Conservation (phyloP, 495 filamentous ascomycete genomes). For the Cryomyces antarcticus region DNA sequence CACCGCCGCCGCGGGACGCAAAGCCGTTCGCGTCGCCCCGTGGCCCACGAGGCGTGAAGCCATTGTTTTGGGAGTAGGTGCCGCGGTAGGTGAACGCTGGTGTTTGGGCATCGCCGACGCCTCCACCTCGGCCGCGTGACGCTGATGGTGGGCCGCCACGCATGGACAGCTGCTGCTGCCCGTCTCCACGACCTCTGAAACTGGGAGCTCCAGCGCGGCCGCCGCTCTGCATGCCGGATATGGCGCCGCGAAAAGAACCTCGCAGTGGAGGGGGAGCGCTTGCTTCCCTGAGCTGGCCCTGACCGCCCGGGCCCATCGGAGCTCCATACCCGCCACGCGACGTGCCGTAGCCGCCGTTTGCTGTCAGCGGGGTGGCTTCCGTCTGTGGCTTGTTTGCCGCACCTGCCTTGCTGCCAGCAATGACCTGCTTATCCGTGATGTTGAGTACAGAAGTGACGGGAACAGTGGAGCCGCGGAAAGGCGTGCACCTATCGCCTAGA, state of each 20-base stretch:
- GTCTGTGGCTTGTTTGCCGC: constrained; percentile 26
- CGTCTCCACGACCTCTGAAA: constrained; percentile 14
- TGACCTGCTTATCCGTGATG: constrained; percentile 57
- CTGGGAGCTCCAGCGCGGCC: constrained; percentile 15
- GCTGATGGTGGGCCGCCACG: constrained; percentile 1
- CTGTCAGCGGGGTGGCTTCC: constrained; percentile 35
- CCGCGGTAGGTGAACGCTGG: constrained; percentile 3
- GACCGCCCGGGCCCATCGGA: constrained; percentile 29
- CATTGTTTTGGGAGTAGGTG: not conserved
- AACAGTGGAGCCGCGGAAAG: constrained; percentile 89
- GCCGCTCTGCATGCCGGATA: constrained; percentile 23
- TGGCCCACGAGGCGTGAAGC: constrained; percentile 1
- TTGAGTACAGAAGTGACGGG: constrained; percentile 69
- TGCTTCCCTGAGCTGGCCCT: constrained; percentile 49
- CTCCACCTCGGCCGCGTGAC: not conserved
- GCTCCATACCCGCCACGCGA: constrained; percentile 18
- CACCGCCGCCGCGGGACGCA: constrained; percentile 8
- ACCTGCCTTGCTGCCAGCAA: constrained; percentile 51
- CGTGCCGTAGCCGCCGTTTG: constrained; percentile 25
- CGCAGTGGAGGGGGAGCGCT: constrained; percentile 43
- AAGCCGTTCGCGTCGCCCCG: constrained; percentile 5
- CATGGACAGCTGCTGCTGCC: constrained; percentile 11
- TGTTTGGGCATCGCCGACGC: not conserved
- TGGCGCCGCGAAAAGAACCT: constrained; percentile 52
- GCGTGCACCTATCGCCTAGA: constrained; percentile 73